Conservation (phyloP, 2,329 filamentous ascomycete species). For the Ophiostoma fasciatum region DNA sequence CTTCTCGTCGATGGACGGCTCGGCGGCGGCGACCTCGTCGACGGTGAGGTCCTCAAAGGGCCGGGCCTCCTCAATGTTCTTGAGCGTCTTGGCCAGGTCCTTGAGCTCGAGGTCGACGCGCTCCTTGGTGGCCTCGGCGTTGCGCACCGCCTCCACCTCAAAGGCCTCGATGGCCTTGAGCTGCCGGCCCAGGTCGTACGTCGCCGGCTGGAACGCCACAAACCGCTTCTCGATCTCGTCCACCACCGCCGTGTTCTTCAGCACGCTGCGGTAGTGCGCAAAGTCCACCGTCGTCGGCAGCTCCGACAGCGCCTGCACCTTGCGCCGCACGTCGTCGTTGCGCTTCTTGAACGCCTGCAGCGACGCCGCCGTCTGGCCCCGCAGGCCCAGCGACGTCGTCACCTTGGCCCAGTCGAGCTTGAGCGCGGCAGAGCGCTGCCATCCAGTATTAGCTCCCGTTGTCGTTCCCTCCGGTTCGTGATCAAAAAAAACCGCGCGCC, state of each 20-base stretch:
- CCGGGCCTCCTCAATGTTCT: conserved; percentile 92
- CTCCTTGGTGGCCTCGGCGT: conserved; percentile 90
- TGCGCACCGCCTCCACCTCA: conserved; percentile 92
- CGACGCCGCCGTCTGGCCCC: conserved; percentile 80
- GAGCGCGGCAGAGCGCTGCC: conserved; percentile 86
- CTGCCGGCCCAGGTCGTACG: conserved; percentile 87
- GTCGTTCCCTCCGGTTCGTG: neutral
- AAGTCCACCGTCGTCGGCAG: conserved; percentile 84
- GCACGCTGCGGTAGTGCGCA: conserved; percentile 71
- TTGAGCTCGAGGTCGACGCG: conserved; percentile 90
- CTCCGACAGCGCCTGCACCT: conserved; percentile 71
- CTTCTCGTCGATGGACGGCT: conserved; percentile 96
- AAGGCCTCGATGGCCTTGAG: conserved; percentile 97
- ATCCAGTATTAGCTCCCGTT: conserved; percentile 37
- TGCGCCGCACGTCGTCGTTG: conserved; percentile 96
- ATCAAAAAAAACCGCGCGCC: too few relatives aligned
- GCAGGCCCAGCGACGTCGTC: conserved; percentile 84
- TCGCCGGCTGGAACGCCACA: conserved; percentile 75
- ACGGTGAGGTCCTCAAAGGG: conserved; percentile 96
- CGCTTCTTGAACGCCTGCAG: conserved; percentile 98
- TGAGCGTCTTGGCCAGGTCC: conserved; percentile 85
- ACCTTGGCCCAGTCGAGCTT: conserved; percentile 99
- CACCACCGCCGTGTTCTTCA: conserved; percentile 93
- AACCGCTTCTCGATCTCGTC: conserved; percentile 98
- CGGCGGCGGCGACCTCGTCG: conserved; percentile 86